phyloP scores from a whole-genome alignment of 2,329 filamentous ascomycete species.

The Pyricularia pennisetigena region DNA sequence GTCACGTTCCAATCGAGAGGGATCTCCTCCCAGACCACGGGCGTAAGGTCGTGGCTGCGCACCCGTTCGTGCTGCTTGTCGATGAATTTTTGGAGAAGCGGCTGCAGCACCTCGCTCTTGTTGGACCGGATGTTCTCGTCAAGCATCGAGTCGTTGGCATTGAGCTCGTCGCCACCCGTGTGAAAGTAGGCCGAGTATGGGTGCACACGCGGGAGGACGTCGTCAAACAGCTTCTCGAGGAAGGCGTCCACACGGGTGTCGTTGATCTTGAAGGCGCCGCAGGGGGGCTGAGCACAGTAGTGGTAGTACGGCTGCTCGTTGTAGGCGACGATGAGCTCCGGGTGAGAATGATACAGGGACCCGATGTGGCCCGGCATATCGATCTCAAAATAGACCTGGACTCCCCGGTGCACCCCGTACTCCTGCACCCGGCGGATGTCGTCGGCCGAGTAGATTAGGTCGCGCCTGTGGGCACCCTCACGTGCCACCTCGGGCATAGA shows the following conservation, averaged over 20 bases:
- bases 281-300: constrained; percentile 55
- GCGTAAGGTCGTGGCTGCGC: constrained; percentile 52
- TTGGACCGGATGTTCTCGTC: constrained; percentile 66
- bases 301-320: constrained; percentile 44
- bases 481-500: constrained; percentile 59
- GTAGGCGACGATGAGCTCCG: constrained; percentile 62
- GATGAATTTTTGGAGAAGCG: constrained; percentile 70
- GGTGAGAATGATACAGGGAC: constrained; percentile 53
- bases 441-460: constrained; percentile 55
- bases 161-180: constrained; percentile 81
- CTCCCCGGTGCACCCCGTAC: constrained; percentile 58
- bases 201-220: constrained; percentile 61
- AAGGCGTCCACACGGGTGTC: constrained; percentile 60
- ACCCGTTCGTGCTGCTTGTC: constrained; percentile 59
- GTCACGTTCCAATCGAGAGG: constrained; percentile 68
- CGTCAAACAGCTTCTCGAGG: constrained; percentile 61
- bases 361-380: constrained; percentile 76
- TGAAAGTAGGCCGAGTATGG: constrained; percentile 72
- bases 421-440: constrained; percentile 59
- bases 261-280: constrained; percentile 68
- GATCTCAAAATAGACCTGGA: constrained; percentile 66
- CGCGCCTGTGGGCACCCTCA: constrained; percentile 63
- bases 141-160: constrained; percentile 62
- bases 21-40: constrained; percentile 87
- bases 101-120: constrained; percentile 52